Base-by-base conservation (phyloP, 345 rosid genomes). In the Camelina sativa region DNA sequence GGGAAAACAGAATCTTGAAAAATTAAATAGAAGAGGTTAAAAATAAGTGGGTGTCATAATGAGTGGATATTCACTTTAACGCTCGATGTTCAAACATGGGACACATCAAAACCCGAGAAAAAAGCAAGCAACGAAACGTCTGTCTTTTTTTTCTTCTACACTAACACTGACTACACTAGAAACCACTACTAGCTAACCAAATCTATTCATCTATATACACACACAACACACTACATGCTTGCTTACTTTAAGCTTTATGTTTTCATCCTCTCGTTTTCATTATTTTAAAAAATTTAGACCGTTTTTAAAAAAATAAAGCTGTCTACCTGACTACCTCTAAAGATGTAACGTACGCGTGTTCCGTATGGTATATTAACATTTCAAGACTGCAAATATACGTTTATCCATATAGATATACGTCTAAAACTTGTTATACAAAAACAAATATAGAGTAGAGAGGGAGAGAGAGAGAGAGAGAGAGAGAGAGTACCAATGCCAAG, bases 401-500 rank as follows among this genome's bases (percentile, higher is more conserved):
- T 44, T 44, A 15, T 15, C 16, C 20, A 46, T 23, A 41, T 62
- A 23, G 5, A 58, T 58, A 20, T 11, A 62, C 13, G 8, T 65
- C 16, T 23, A 11, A 41, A 62, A 72, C 20, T 48, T 41, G 17
- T 41, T 4, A 63, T 19, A 9, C 12, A 34, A 34, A 34, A 34
- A 34, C 37, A 34, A 34, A 7, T 34, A 6, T 34, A 50, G 28
- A 34, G 37, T 2, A 20, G 37, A 7, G 47, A 52, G 56, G 19
- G 57, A 76, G 56, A 30, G 50, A 69, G 55, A 54, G 57, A 68
- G 11, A 40, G 28, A n/a, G 57, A 76, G 56, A 30, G 50, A 69
- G 55, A 54, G 57, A 68, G 11, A 40, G 28, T 71, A 95, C 99
- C 99, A 28, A 78, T 86, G 81, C 91, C 91, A 34, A 91, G 79